phyloP scores from a whole-genome alignment of 768 basidiomycete species.

The Pisolithus albus region DNA sequence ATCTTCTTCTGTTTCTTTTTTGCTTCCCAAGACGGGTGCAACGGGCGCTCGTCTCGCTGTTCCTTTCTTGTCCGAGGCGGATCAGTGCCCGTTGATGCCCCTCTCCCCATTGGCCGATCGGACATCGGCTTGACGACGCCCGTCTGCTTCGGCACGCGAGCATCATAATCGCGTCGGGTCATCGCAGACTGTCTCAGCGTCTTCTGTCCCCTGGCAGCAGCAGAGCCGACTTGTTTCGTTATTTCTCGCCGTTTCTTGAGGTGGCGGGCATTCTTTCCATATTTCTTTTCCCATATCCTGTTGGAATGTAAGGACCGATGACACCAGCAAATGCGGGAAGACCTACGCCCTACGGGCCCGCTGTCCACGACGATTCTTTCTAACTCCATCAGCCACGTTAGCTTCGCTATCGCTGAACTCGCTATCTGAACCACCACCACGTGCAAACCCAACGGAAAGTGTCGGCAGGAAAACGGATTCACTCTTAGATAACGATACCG shows the following conservation, averaged over 20 bases:
- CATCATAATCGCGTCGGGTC: neutral
- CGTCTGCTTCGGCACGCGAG: neutral
- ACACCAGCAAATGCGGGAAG: neutral
- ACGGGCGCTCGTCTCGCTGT: slow-evolving; percentile 24
- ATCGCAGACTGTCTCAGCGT: slow-evolving; percentile 1
- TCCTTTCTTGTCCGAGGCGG: neutral
- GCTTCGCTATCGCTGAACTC: slow-evolving; percentile 67
- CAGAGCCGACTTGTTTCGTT: slow-evolving; percentile 8
- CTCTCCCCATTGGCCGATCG: neutral
- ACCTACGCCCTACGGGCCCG: slow-evolving; percentile 91
- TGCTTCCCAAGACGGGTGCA: slow-evolving; percentile 98
- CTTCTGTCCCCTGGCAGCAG: slow-evolving; percentile 6
- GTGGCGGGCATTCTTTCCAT: slow-evolving; percentile 85
- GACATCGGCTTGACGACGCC: neutral
- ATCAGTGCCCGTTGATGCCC: neutral
- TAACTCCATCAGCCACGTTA: slow-evolving; percentile 43
- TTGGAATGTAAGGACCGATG: neutral
- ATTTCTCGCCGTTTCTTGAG: slow-evolving; percentile 53
- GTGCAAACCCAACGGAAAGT: slow-evolving; percentile 77
- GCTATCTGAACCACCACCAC: slow-evolving; percentile 74
- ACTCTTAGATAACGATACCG: slow-evolving; percentile 12
- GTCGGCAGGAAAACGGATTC: slow-evolving; percentile 79
- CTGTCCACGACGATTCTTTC: slow-evolving; percentile 91
- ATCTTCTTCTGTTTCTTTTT: slow-evolving; percentile 69
- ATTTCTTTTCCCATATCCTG: slow-evolving; percentile 99